A percentile compares a stretch with the other conserved stretches of the same genome.
Conservation (phyloP, 306 rosid species). For the Fagus sylvatica region DNA sequence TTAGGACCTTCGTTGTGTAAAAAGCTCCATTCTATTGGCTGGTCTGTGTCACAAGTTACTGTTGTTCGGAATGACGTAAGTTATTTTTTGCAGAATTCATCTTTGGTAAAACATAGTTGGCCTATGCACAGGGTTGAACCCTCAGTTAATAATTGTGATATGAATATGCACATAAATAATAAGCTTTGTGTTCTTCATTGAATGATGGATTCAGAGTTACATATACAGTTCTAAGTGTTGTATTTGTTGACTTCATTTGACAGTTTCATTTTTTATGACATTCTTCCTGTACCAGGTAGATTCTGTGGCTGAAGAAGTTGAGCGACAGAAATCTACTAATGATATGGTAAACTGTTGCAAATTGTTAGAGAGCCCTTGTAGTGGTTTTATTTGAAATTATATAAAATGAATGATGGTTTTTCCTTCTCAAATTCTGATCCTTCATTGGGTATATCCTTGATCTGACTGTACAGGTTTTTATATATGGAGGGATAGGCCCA, state of each 20-base stretch:
- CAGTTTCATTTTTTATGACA: slow-evolving; percentile 21
- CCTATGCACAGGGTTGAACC: slow-evolving; percentile 15
- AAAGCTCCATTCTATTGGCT: slow-evolving; percentile 80
- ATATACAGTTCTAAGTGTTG: slow-evolving; percentile 1
- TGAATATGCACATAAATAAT: slow-evolving; percentile 3
- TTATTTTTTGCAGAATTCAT: slow-evolving; percentile 28
- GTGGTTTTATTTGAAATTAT: slow-evolving; percentile 20
- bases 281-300: slow-evolving; percentile 61
- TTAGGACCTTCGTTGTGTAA: slow-evolving; percentile 69
- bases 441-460: slow-evolving; percentile 16
- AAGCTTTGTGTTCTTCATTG: slow-evolving; percentile 5
- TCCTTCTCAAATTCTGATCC: slow-evolving; percentile 12
- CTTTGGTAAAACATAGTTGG: background rate
- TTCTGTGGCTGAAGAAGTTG: slow-evolving; percentile 94
- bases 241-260: slow-evolving; percentile 14
- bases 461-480: slow-evolving; percentile 60
- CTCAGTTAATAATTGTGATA: background rate
- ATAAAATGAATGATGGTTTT: background rate
- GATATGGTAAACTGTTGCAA: slow-evolving; percentile 64
- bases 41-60: slow-evolving; percentile 69
- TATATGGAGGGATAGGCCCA: slow-evolving; percentile 96
- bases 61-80: slow-evolving; percentile 84
- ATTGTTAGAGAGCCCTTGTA: slow-evolving; percentile 16
- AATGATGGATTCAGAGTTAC: background rate
- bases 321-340: slow-evolving; percentile 52